A percentile compares a stretch with the other conserved stretches of the same genome.
Evolutionary conservation across 306 rosid genomes (phyloP).

Genomic region (Quercus robur): DNA sequence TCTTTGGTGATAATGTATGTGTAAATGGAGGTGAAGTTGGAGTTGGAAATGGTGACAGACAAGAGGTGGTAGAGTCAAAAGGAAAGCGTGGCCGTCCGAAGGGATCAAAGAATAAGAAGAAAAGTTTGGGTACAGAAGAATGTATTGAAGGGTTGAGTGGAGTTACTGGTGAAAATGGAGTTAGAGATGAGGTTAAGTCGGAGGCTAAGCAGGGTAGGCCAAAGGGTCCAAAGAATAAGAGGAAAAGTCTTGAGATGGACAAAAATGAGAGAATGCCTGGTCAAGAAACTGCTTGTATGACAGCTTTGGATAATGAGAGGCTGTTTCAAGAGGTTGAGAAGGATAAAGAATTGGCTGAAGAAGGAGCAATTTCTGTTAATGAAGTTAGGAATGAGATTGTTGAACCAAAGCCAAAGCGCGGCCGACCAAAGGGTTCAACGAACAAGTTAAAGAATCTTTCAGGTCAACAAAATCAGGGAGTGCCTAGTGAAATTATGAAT

Average conservation of each 20-base stretch:
- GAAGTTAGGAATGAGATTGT: slow-evolving; percentile 27
- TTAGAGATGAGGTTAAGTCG: slow-evolving; percentile 15
- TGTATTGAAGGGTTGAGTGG: slow-evolving; percentile 13
- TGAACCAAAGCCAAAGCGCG: slow-evolving; percentile 19
- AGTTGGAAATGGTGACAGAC: slow-evolving; percentile 12
- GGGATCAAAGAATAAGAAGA: slow-evolving; percentile 30
- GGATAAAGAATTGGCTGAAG: background rate
- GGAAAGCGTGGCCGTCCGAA: slow-evolving; percentile 30
- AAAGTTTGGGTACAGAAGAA: slow-evolving; percentile 11
- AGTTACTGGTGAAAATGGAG: slow-evolving; percentile 10
- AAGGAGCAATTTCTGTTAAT: slow-evolving; percentile 1
- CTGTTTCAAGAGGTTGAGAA: slow-evolving; percentile 1
- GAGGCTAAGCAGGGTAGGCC: slow-evolving; percentile 30
- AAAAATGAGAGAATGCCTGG: background rate
- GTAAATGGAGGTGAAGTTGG: slow-evolving; percentile 17
- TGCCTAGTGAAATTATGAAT: slow-evolving; percentile 1
- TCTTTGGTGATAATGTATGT: slow-evolving; percentile 16
- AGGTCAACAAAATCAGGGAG: background rate
- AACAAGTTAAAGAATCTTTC: slow-evolving; percentile 18
- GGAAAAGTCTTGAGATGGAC: slow-evolving; percentile 4
- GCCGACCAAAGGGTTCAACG: slow-evolving; percentile 36
- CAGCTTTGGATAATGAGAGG: slow-evolving; percentile 12
- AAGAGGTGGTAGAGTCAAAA: slow-evolving; percentile 3
- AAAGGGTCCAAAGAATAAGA: slow-evolving; percentile 32
- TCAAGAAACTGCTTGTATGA: slow-evolving; percentile 4